Evolutionary conservation across 2,329 filamentous ascomycete genomes (phyloP), one percentile per base, ranked within the genome.

Genomic region (Calcarisporium arbuscula): DNA sequence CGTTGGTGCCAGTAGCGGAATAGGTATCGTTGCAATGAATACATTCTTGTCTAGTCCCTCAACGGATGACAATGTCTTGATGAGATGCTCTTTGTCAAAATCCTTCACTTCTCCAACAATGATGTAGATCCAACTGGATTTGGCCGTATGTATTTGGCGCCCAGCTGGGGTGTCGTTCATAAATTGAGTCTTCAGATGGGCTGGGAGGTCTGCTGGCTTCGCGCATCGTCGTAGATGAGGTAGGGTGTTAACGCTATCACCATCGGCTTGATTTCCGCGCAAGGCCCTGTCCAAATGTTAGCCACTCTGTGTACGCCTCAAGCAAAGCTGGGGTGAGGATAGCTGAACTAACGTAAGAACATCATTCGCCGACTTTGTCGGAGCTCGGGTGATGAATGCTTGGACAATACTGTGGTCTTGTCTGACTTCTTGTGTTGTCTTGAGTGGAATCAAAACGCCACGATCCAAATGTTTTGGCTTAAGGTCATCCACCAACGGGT

Each of bases 191-290:
- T 78, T 78, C 41, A 84, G 66, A 47, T 82, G 78, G 18, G 69
- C 62, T 8, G 83, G 82, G 8, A 89, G 67, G 50, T 82, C 80
- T 34, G 67, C 65, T 30, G 74, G 74, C 57, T 88, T 87, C 39
- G 80, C 82, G 55, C 86, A 85, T 55, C 84, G 75, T 43, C 84
- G 82, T 36, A 90, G 68, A 61, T 90, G 79, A 61, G 77, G 72
- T 48, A 82, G 65, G 66, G 72, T 74, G 58, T 79, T 74, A 69
- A 70, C 72, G 51, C 71, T 70, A 54, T n/a, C n/a, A n/a, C 74
- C 74, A 50, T 77, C 72, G 49, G 73, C 72, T 41, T 75, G 62
- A 52, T 77, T 57, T 34, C 64, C 61, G 49, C 73, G 70, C 47
- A 80, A 60, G 40, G 74, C 67, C 43, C 76, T 79, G 44, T 20